Evolutionary conservation across 805 yeast genomes (phyloP).

Genomic region (Candida railenensis): DNA sequence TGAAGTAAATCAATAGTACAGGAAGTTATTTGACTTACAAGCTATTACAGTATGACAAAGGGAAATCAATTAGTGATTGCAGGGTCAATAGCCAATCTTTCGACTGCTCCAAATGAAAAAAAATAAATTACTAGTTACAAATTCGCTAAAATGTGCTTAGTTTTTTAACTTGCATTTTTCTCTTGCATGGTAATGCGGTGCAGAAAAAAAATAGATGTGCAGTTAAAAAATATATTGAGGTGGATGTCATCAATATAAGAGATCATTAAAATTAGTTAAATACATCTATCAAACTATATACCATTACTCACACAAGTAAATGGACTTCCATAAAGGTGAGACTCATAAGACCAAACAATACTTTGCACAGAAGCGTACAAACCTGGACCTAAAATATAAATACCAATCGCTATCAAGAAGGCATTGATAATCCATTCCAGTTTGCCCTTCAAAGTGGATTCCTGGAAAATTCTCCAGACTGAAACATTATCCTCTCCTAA

Average conservation of each 20-base stretch:
- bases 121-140: no score
- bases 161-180: not conserved
- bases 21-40: no score
- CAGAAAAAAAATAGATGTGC: no score
- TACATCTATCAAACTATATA: conserved; percentile 1
- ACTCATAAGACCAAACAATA: conserved; percentile 50
- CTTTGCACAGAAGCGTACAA: conserved; percentile 54
- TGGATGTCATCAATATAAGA: not conserved
- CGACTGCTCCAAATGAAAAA: no score
- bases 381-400: conserved; percentile 61
- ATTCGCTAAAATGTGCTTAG: no score
- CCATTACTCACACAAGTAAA: conserved; percentile 45
- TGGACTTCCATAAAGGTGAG: conserved; percentile 49
- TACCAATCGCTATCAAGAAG: conserved; percentile 44
- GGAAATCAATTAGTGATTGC: no score
- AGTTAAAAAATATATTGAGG: no score
- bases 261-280: conserved; percentile 7
- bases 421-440: conserved; percentile 36
- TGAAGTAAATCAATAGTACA: no score
- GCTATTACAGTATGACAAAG: no score
- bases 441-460: conserved; percentile 28
- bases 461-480: conserved; percentile 22
- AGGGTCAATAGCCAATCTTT: no score
- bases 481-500: conserved; percentile 20
- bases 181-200: no score